Base-by-base conservation (phyloP, 1,284 basidiomycete genomes). In the Naganishia cerealis region DNA sequence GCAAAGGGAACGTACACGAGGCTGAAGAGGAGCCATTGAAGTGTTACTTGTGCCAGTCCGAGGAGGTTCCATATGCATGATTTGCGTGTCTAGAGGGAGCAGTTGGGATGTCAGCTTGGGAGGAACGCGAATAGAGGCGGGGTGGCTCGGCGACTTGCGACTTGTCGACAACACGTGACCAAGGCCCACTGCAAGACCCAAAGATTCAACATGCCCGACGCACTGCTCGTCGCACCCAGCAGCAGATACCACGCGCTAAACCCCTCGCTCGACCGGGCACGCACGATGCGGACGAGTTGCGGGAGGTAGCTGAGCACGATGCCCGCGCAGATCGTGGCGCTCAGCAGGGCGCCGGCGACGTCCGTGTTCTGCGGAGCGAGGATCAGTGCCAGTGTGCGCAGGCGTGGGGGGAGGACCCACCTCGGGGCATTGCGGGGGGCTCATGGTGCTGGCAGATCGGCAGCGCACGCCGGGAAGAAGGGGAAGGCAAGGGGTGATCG, bases 241-340 rank as follows among this genome's bases (percentile, higher is more conserved):
- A 98, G 84, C n/a, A 98, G 82, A 78, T 92, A 99, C 87, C 91
- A 91, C 63, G 93, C 92, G 70, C 90, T 93, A 71, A 96, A 87
- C 0, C 94, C 94, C 73, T 94, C 87, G 0, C 91, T 94, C 0
- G 92, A 90, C 50, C 86, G 85, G 54, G 87, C 85, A 63, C 81
- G 80, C 74, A 79, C 73, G 40, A 79, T 79, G 3, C 75, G 72
- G 33, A 76, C 50, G 63, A 75, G 74, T 70, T 72, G 50, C 21
- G 94, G 94, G 12, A 89, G 79, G 80, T 96, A 97, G 54, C 93
- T 96, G 68, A 92, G 78, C 70, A 94, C 81, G 52, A 97, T 84
- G 12, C 95, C 95, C 68, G 85, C 76, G 72, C 90, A 90, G 68
- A 98, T 86, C 21, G 87, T 82, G 16, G 85, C 81, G 1, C 92